phyloP scores from a whole-genome alignment of 495 filamentous ascomycete species.

The Aspergillus steynii region DNA sequence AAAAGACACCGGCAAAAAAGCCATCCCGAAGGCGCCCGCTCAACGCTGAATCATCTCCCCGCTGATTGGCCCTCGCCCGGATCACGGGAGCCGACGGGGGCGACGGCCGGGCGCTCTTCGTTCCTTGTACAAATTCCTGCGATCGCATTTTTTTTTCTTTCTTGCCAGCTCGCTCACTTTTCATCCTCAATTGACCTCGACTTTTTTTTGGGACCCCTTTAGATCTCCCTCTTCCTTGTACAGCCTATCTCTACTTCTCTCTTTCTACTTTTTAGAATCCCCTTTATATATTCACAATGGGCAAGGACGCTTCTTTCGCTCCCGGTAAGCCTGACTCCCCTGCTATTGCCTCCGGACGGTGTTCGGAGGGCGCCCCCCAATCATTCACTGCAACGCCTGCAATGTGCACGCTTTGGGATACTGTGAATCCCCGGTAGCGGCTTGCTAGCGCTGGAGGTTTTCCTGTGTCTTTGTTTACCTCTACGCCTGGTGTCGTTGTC shows the following conservation, averaged over 20 bases:
- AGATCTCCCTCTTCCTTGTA: constrained; percentile 33
- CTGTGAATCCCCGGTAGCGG: not conserved
- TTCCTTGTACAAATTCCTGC: constrained; percentile 34
- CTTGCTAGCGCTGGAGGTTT: not conserved
- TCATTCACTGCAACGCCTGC: constrained; percentile 2
- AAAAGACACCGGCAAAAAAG: constrained; percentile 14
- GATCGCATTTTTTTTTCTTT: constrained; percentile 38
- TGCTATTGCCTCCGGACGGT: constrained; percentile 13
- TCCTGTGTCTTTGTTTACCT: not conserved
- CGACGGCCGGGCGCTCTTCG: constrained; percentile 14
- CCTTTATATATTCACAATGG: constrained; percentile 42
- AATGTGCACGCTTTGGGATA: not conserved
- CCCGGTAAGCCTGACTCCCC: constrained; percentile 39
- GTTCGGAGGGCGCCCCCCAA: not conserved
- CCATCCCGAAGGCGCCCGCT: constrained; percentile 39
- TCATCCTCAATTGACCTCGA: constrained; percentile 16
- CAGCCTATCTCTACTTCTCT: constrained; percentile 34
- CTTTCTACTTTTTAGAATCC: constrained; percentile 25
- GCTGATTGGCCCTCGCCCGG: constrained; percentile 37
- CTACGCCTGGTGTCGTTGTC: not conserved
- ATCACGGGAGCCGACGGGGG: constrained; percentile 44
- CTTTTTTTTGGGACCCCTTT: constrained; percentile 15
- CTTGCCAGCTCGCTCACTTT: constrained; percentile 20
- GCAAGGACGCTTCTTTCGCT: constrained; percentile 45
- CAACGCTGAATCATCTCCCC: constrained; percentile 35